These are phyloP conservation scores for Boletus vinaceobasis DNA, from an alignment of 768 basidiomycete genomes.

Conservation along the genomic window DNA sequence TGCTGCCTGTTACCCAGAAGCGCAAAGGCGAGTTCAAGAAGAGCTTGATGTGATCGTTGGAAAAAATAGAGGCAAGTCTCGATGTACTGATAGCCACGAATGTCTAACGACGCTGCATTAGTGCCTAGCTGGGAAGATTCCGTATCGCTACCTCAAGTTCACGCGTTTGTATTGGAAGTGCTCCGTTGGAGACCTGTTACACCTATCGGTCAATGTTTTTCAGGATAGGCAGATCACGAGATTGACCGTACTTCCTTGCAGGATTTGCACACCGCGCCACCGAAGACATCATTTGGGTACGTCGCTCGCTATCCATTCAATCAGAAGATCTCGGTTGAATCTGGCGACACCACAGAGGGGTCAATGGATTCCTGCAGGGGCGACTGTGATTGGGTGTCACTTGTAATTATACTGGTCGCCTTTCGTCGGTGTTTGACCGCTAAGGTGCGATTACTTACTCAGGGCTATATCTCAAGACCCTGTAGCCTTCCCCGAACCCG, in stretches of 20 bases:
- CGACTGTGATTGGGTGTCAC: too few relatives aligned
- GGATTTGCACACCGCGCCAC: conserved; percentile 61
- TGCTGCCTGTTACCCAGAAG: conserved; percentile 49
- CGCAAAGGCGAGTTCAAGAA: conserved; percentile 47
- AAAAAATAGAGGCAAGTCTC: conserved; percentile 22
- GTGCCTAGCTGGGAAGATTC: conserved; percentile 36
- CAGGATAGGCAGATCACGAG: not conserved
- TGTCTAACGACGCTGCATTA: conserved; percentile 1
- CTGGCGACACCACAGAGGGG: too few relatives aligned
- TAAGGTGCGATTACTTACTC: not conserved
- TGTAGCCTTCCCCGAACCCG: conserved; percentile 14
- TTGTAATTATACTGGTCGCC: not conserved
- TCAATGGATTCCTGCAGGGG: too few relatives aligned
- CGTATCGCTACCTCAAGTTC: conserved; percentile 32
- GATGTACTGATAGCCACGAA: not conserved
- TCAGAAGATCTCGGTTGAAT: conserved; percentile 33
- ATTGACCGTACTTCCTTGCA: not conserved
- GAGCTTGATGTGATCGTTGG: conserved; percentile 54
- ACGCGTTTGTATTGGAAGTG: conserved; percentile 34
- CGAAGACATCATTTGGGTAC: conserved; percentile 58
- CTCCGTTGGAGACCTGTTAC: conserved; percentile 36
- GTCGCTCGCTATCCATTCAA: not conserved
- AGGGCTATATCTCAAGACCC: conserved; percentile 27
- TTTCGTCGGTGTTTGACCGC: not conserved
- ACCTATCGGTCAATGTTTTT: conserved; percentile 19